Base-by-base conservation (phyloP, 2,329 filamentous ascomycete genomes). In the Colletotrichum sp. region DNA sequence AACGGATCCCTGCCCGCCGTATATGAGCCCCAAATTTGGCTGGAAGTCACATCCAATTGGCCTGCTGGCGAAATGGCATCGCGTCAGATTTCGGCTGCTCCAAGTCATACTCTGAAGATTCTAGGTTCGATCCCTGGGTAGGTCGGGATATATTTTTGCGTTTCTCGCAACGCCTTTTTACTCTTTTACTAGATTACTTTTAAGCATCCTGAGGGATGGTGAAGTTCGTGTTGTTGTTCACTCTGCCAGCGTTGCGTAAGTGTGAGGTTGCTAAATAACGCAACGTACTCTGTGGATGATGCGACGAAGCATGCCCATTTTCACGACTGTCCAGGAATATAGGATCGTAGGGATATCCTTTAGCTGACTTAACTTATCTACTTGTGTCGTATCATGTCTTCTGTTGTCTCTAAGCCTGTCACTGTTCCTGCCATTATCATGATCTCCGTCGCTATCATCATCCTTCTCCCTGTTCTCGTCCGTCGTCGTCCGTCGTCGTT, bases 1-100 rank as follows among this genome's bases (percentile, higher is more conserved):
- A 34, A 29, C 18, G 18, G 27, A 16, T 16, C 43, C 27, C 38
- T 16, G 6, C 7, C 33, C 13, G n/a, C 36, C 27, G 36, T 68
- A 61, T 38, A 18, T 61, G 11, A n/a, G 1, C 2, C 6, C 38
- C 38, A 24, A 61, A 61, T 15, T n/a, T 9, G 2, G 1, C n/a
- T 13, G 0, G 12, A 21, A 8, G 7, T 0, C 1, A 1, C 38
- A 68, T 61, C 51, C 33, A 55, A 36, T 21, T 27, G 66, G 66
- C 66, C 66, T 68, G 66, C 66, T 68, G 66, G 66, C 66, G 66
- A 68, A 68, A 68, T 68, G 66, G 66, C 66, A 68, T 68, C 66
- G 66, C 66, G 66, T 68, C 66, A 68, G 55, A 68, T 68, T 68
- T 68, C 66, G 66, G 66, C 55, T 68, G 18, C 13, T 18, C 18